Percentiles rank a stretch among this genome's conserved stretches.
Evolutionary conservation across 2,329 filamentous ascomycete genomes (phyloP).

Genomic region (Phoma herbarum): DNA sequence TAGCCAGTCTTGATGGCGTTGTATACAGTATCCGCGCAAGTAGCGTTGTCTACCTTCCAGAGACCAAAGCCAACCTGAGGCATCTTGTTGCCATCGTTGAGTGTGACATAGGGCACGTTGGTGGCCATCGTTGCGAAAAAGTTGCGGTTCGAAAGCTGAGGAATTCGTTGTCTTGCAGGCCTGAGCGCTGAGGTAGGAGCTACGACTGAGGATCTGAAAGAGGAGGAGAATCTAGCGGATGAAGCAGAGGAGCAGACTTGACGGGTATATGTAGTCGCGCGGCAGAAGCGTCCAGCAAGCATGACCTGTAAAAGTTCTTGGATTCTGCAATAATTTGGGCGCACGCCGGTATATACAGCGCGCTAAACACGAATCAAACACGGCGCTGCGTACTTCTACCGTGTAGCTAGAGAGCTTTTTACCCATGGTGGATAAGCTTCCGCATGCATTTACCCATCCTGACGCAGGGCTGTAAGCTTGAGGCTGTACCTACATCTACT

Average conservation of each 20-base stretch:
- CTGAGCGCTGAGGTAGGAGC: conserved; percentile 15
- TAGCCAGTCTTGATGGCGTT: conserved; percentile 56
- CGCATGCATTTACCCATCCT: conserved; percentile 33
- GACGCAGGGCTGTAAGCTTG: conserved; percentile 10
- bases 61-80: conserved; percentile 79
- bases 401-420: conserved; percentile 24
- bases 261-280: conserved; percentile 37
- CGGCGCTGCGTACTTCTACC: conserved; percentile 37
- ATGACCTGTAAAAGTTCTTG: conserved; percentile 29
- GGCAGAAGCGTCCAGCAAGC: conserved; percentile 29
- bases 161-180: conserved; percentile 16
- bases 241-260: conserved; percentile 25
- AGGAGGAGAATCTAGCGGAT: background rate
- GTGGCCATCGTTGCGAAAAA: conserved; percentile 38
- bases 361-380: conserved; percentile 32
- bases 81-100: conserved; percentile 68
- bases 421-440: conserved; percentile 28
- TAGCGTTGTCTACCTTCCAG: conserved; percentile 83
- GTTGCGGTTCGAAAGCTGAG: conserved; percentile 15
- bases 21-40: conserved; percentile 79
- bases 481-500: conserved; percentile 9
- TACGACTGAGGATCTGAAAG: conserved; percentile 22
- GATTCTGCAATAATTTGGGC: conserved; percentile 26
- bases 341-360: conserved; percentile 34
- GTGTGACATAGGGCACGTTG: conserved; percentile 40